Base-by-base conservation (phyloP, 2,329 filamentous ascomycete genomes). In the Verticillium zaregamsianum region DNA sequence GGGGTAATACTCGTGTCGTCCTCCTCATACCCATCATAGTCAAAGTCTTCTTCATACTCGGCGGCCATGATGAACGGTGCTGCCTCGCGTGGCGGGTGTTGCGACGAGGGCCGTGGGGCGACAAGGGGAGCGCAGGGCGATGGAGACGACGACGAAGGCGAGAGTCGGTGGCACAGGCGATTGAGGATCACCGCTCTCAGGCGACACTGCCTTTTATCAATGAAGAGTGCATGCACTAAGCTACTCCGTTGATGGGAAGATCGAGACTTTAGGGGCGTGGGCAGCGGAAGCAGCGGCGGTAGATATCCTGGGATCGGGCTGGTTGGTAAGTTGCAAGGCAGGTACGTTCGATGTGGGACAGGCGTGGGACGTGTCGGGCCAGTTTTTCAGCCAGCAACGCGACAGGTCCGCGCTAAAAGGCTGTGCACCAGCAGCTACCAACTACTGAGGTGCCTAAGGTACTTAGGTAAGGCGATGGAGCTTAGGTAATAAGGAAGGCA, bases 1-100 rank as follows among this genome's bases (percentile, higher is more conserved):
- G 93, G 92, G 31, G 93, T 97, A 79, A 98, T 97, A 68, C 82
- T 82, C 63, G 83, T 79, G 65, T 88, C 86, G 39, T 86, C 88
- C 65, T 90, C 87, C 63, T 84, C 86, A 69, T 90, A 90, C 66
- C 87, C 86, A 64, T 89, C 89, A 73, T 92, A 91, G 65, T 88
- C 84, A 74, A 79, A 83, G 12, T 80, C 78, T 57, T 83, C 80
- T 61, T 85, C 83, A 75, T 86, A 85, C 63, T 83, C 81, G 62
- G 83, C 81, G 32, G 81, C 82, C 82, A 86, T 85, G 67, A 59
- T 75, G 71, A 40, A 33, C 15, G 20, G 28, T 32, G 14, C 20
- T 23, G 32, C 33, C 20, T 32, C 28, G 57, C 40, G 28, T 20
- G 12, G 11, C 20, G 33, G 33, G 33, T 35, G 14, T 35, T 35